Evolutionary conservation across 2,329 filamentous ascomycete genomes (phyloP).

Genomic region (Grosmannia huntii): DNA sequence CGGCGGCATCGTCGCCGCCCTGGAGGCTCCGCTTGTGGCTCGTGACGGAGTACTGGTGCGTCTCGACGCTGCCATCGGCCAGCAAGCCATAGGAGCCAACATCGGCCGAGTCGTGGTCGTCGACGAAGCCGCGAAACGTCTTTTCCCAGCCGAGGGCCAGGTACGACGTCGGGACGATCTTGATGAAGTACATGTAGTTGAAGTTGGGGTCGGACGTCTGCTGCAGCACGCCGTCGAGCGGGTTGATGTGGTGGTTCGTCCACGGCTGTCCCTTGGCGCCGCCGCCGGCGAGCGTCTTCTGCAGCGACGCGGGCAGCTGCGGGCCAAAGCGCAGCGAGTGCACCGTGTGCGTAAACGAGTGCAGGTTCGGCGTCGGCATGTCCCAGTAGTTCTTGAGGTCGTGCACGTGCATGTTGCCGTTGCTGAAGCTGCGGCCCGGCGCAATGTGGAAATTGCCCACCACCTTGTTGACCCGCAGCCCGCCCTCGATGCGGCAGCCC

Average conservation of each 20-base stretch:
- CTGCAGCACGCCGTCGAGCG: constrained; percentile 71
- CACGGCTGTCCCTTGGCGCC: constrained; percentile 43
- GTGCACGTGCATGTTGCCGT: constrained; percentile 93
- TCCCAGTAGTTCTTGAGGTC: constrained; percentile 94
- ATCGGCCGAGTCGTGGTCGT: constrained; percentile 38
- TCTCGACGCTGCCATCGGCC: constrained; percentile 74
- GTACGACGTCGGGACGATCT: constrained; percentile 94
- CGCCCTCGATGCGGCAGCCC: constrained; percentile 87
- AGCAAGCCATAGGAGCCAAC: constrained; percentile 57
- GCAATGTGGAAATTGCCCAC: constrained; percentile 98
- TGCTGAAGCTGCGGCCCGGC: constrained; percentile 89
- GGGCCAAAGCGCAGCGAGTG: constrained; percentile 89
- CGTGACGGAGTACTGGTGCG: constrained; percentile 96
- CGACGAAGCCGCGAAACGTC: constrained; percentile 26
- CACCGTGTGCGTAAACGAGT: constrained; percentile 82
- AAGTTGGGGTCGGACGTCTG: constrained; percentile 67
- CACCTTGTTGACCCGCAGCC: constrained; percentile 93
- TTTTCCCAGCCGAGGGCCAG: constrained; percentile 82
- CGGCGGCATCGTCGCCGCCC: constrained; percentile 72
- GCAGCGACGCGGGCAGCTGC: constrained; percentile 63
- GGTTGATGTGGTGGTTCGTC: constrained; percentile 87
- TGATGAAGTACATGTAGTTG: constrained; percentile 99
- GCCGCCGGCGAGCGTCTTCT: constrained; percentile 35
- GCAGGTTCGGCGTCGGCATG: constrained; percentile 50
- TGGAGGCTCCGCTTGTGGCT: constrained; percentile 82